Conservation (phyloP, 1,139 yeast genomes). For the Candida albicans region DNA sequence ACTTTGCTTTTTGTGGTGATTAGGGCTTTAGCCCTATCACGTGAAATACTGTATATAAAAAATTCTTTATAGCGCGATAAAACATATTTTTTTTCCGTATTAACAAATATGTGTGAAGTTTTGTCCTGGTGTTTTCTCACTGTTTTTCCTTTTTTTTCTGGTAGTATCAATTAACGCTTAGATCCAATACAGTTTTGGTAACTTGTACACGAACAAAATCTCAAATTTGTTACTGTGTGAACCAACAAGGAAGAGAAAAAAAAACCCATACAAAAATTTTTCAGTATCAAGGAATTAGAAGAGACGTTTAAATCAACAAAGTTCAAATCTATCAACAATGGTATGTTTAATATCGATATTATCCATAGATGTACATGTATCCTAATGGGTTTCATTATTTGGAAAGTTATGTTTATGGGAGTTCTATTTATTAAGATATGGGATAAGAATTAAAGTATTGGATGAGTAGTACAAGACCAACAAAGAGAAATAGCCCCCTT, state of each 20-base stretch:
- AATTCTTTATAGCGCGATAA: not conserved
- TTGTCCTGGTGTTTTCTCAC: not conserved
- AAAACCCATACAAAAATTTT: slow-evolving; percentile 10
- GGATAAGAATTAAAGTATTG: too few species aligned
- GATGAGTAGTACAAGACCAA: too few species aligned
- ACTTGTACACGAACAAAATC: not conserved
- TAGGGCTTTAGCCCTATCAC: slow-evolving; percentile 10
- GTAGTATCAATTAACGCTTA: not conserved
- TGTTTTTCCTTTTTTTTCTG: not conserved
- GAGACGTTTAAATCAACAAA: slow-evolving; percentile 2
- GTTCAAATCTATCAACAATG: slow-evolving; percentile 16
- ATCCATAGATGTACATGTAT: too few species aligned
- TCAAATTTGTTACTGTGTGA: not conserved
- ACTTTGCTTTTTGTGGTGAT: not conserved
- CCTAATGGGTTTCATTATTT: too few species aligned
- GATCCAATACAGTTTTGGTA: not conserved
- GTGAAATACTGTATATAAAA: slow-evolving; percentile 4
- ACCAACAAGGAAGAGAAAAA: slow-evolving; percentile 1
- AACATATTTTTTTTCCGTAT: not conserved
- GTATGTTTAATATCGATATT: slow-evolving; percentile 13
- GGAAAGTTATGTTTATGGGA: not conserved
- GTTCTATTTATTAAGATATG: too few species aligned
- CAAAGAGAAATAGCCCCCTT: too few species aligned
- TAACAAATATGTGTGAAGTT: not conserved
- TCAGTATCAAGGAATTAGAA: slow-evolving; percentile 2